Conservation (phyloP, 441 rosid genomes). For the Cnidoscolus chayamansa region DNA sequence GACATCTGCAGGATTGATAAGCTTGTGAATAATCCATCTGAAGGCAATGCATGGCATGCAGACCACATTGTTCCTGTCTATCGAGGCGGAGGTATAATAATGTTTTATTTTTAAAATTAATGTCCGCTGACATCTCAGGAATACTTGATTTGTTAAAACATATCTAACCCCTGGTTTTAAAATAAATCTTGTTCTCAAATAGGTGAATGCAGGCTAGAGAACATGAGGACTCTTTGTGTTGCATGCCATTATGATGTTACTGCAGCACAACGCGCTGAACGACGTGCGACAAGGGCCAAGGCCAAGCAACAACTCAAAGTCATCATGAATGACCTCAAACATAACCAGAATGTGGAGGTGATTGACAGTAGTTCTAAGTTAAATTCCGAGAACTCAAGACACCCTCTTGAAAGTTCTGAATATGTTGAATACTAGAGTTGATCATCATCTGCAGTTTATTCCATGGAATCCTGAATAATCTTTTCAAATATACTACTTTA, state of each 20-base stretch:
- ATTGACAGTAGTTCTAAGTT: slow-evolving; percentile 41
- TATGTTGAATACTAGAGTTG: neutral
- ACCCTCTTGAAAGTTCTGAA: neutral
- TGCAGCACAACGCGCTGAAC: slow-evolving; percentile 70
- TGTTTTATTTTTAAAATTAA: slow-evolving; percentile 7
- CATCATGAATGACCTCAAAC: slow-evolving; percentile 43
- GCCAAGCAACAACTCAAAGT: slow-evolving; percentile 67
- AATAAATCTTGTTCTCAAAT: slow-evolving; percentile 10
- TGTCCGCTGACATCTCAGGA: neutral
- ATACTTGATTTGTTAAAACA: neutral
- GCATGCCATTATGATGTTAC: slow-evolving; percentile 89
- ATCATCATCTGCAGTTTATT: neutral
- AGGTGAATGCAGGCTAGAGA: slow-evolving; percentile 95
- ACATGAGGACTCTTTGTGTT: slow-evolving; percentile 95
- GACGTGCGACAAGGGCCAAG: slow-evolving; percentile 45
- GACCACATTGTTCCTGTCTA: slow-evolving; percentile 93
- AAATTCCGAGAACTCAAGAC: slow-evolving; percentile 14
- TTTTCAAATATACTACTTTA: neutral
- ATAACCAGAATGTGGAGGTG: slow-evolving; percentile 23
- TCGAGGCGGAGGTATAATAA: slow-evolving; percentile 74
- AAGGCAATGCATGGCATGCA: slow-evolving; percentile 94
- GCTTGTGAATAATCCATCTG: slow-evolving; percentile 72
- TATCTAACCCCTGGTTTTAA: slow-evolving; percentile 8
- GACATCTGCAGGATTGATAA: slow-evolving; percentile 60
- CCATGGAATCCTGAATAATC: neutral